Base-by-base conservation (phyloP, 163 green algal species). In the Prototheca wickerhamii region DNA sequence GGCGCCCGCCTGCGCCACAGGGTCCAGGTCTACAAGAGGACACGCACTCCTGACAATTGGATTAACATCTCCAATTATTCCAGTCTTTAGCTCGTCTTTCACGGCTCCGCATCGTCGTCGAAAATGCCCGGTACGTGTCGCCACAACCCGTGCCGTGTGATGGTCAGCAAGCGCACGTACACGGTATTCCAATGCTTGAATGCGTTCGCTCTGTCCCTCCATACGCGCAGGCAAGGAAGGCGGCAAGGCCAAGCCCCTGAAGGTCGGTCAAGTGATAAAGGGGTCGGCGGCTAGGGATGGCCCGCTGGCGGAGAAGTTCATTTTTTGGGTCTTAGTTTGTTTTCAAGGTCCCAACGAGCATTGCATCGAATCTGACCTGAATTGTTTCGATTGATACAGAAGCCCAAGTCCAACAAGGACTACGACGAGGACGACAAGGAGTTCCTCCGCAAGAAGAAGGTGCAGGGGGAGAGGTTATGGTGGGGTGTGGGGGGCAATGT, bases 391-490 rank as follows among this genome's bases (percentile, higher is more conserved):
- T 26, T 20, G 37, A 23, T 49, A 42, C 63, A 72, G 65, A 58
- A 58, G 12, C 56, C 71, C 37, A 75, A 75, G 61, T 53, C 55
- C 8, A 25, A 28, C 28, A 80, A 80, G 51, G 56, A 71, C 7
- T 76, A 74, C 51, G 74, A 81, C 73, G 74, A 81, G 40, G 52
- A 70, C 43, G 74, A 81, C 61, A 58, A 69, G 72, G 72, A 70
- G n/a, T 81, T 82, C 56, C 51, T 81, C 32, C 63, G 59, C 33
- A 81, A 81, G 58, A 81, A 81, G 37, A 81, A 81, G 65, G 64
- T 65, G 50, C 40, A 15, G 40, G 40, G 15, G 10, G 40, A 15
- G 40, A 10, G 15, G 12, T 15, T 49, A 23, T 49, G 10, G 12
- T 49, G 40, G 40, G 40, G 40, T 15, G 40, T 49, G 40, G 40